Percentiles rank a stretch among this genome's conserved stretches.
phyloP scores from a whole-genome alignment of 345 rosid species.

The Aethionema arabicum region DNA sequence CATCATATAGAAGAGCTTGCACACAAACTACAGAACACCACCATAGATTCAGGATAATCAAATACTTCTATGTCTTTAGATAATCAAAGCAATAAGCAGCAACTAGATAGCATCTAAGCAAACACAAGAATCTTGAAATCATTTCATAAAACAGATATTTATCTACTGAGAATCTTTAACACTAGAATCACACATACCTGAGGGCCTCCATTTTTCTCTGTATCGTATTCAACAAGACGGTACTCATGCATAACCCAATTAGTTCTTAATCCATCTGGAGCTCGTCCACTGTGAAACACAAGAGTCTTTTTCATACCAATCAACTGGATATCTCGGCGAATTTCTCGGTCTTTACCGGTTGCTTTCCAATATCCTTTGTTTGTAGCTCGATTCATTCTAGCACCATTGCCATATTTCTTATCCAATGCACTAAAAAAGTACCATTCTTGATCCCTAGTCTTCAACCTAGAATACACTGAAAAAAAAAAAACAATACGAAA shows the following conservation, averaged over 20 bases:
- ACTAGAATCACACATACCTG: conserved; percentile 39
- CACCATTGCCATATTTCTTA: conserved; percentile 59
- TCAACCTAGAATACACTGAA: conserved; percentile 55
- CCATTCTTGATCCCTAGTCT: conserved; percentile 75
- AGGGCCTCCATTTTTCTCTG: conserved; percentile 34
- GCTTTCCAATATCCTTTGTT: conserved; percentile 68
- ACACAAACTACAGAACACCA: no score
- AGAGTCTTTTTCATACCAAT: conserved; percentile 69
- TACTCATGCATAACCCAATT: conserved; percentile 91
- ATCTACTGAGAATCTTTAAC: not conserved
- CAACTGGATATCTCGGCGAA: conserved; percentile 37
- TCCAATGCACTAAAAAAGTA: conserved; percentile 69
- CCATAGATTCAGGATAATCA: no score
- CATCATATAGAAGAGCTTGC: no score
- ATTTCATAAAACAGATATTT: no score
- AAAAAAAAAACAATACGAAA: conserved; percentile 20
- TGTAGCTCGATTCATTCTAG: conserved; percentile 61
- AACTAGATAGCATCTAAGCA: no score
- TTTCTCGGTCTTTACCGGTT: conserved; percentile 56
- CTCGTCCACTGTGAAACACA: conserved; percentile 63
- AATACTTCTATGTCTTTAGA: no score
- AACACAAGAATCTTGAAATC: no score
- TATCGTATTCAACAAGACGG: conserved; percentile 52
- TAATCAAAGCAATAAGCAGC: no score
- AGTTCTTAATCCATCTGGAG: conserved; percentile 61